Evolutionary conservation across 2,329 filamentous ascomycete genomes (phyloP), one percentile per base, ranked within the genome.

Genomic region (Emmonsiellopsis sp.): DNA sequence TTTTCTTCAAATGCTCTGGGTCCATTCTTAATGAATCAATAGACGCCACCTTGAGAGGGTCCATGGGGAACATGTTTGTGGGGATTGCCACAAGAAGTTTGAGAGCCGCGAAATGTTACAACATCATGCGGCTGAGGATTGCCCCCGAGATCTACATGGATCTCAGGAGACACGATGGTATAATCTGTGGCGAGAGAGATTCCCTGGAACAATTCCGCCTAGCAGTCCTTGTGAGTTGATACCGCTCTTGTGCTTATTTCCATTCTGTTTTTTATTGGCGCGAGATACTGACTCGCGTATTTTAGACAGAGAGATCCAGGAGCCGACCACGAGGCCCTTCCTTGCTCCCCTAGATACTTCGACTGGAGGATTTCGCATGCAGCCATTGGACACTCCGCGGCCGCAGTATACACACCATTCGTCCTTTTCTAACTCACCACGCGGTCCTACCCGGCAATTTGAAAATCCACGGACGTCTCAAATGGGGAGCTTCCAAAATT

Each of bases 91-190:
- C 39, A 27, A 31, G 32, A 52, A 27, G 3, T 52, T 44, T 46
- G 42, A 39, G n/a, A 52, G 11, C 37, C 6, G 31, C 11, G 17
- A 45, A 10, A 13, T 46, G 8, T 31, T 10, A 36, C 11, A 8
- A 13, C 14, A 13, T 17, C 50, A 45, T 39, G n/a, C 34, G 21
- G 21, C 3, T 17, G n/a, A n/a, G 31, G 42, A 31, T 13, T 46
- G 50, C 14, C n/a, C 42, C 1, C n/a, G 34, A 9, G 36, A 31
- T 27, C 39, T 52, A 21, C 31, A 31, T 2, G 33, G 42, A 11
- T 44, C 39, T 14, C 42, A 52, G 11, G 50, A 52, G 37, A 42
- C 44, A 17, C 40, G 33, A 36, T 52, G 50, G 50, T 40, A 31
- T 21, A 14, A 27, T n/a, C 10, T 52, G 36, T 52, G 50, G 50